phyloP scores from a whole-genome alignment of 2,329 filamentous ascomycete genomes.

The Coleophoma eucalyptorum region DNA sequence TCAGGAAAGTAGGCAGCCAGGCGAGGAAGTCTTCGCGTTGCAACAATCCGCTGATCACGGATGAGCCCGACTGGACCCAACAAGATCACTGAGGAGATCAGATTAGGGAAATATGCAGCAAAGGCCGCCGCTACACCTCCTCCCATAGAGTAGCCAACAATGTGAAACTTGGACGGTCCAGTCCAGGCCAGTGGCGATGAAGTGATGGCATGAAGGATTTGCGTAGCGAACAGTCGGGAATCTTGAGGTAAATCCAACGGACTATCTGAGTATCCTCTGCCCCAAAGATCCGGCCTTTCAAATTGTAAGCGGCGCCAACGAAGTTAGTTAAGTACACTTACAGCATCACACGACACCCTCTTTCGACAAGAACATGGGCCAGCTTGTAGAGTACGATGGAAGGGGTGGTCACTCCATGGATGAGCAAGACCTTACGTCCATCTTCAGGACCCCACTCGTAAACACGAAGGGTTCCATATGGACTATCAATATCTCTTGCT shows the following conservation, averaged over 20 bases:
- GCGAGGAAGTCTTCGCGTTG: no score
- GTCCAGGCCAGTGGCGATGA: slow-evolving; percentile 59
- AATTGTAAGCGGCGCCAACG: no score
- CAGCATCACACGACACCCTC: slow-evolving; percentile 73
- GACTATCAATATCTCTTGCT: slow-evolving; percentile 61
- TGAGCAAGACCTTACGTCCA: slow-evolving; percentile 68
- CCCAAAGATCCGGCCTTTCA: slow-evolving; percentile 63
- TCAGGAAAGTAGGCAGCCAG: no score
- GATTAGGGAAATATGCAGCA: slow-evolving; percentile 61
- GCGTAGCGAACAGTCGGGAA: slow-evolving; percentile 57
- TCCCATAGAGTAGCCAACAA: slow-evolving; percentile 78
- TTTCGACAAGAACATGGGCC: slow-evolving; percentile 58
- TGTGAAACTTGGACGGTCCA: slow-evolving; percentile 49
- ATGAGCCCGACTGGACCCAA: slow-evolving; percentile 79
- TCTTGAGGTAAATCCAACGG: slow-evolving; percentile 58
- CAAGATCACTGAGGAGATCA: slow-evolving; percentile 68
- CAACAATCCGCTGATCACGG: slow-evolving; percentile 42
- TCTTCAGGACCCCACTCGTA: slow-evolving; percentile 77
- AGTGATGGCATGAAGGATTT: slow-evolving; percentile 62
- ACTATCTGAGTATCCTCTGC: slow-evolving; percentile 72
- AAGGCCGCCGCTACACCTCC: slow-evolving; percentile 71
- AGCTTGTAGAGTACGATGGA: slow-evolving; percentile 64
- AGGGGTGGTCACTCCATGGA: slow-evolving; percentile 82
- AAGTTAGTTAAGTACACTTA: no score
- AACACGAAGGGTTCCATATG: slow-evolving; percentile 67